phyloP scores from a whole-genome alignment of 2,329 filamentous ascomycete genomes.

The Sporothrix luriei region DNA sequence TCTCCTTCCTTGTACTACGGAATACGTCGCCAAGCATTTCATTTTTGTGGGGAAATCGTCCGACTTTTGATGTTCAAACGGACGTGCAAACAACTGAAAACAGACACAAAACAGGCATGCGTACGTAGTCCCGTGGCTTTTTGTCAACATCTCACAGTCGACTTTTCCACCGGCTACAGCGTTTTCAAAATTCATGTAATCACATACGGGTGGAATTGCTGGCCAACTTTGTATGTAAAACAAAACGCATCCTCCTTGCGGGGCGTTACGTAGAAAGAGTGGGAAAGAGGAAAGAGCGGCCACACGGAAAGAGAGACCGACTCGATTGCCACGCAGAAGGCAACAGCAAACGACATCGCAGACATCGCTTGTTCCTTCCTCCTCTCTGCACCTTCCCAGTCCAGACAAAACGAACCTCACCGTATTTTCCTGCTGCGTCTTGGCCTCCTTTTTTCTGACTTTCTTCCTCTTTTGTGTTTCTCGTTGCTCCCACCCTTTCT shows the following conservation, averaged over 20 bases:
- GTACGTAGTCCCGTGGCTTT: neutral
- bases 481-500: neutral
- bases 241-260: constrained; percentile 10
- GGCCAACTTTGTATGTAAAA: constrained; percentile 5
- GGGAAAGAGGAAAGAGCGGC: too few relatives aligned
- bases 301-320: constrained; percentile 7
- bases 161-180: neutral
- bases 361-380: neutral
- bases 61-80: neutral
- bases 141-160: too few relatives aligned
- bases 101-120: neutral
- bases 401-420: neutral
- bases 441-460: neutral
- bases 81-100: neutral
- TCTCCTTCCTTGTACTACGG: neutral
- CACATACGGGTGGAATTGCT: neutral
- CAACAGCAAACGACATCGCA: constrained; percentile 2
- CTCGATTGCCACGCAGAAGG: neutral
- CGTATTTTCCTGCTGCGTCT: constrained; percentile 1
- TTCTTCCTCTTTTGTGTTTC: neutral
- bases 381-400: neutral
- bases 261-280: neutral
- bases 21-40: neutral
- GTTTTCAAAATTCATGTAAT: neutral
- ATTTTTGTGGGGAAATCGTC: constrained; percentile 4